phyloP scores from a whole-genome alignment of 345 rosid genomes.

The Hibiscus tridactylites region DNA sequence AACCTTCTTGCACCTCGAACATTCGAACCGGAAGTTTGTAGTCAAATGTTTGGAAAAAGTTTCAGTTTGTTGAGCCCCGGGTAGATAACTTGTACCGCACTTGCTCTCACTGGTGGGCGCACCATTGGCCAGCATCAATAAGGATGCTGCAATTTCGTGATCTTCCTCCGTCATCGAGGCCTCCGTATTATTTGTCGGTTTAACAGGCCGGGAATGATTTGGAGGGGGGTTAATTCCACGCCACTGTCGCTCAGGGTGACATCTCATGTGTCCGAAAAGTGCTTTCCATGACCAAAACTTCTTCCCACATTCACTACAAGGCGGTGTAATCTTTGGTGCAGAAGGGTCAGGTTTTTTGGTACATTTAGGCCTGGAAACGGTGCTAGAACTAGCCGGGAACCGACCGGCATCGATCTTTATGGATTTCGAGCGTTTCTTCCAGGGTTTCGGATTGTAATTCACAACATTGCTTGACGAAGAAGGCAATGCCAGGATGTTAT shows the following conservation, averaged over 20 bases:
- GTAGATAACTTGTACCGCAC: neutral
- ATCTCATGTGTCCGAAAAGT: conserved; percentile 88
- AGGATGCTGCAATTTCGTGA: conserved; percentile 61
- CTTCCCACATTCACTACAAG: conserved; percentile 91
- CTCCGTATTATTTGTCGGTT: neutral
- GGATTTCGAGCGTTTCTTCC: conserved; percentile 44
- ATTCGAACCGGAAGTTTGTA: conserved; percentile 37
- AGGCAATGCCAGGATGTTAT: conserved; percentile 15
- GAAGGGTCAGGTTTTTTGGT: conserved; percentile 58
- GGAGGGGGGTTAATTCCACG: conserved; percentile 73
- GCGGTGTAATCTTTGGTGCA: conserved; percentile 67
- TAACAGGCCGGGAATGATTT: conserved; percentile 14
- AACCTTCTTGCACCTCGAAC: conserved; percentile 79
- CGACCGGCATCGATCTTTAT: conserved; percentile 17
- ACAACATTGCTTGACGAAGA: conserved; percentile 22
- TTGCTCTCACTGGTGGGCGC: neutral
- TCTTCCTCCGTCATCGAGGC: conserved; percentile 43
- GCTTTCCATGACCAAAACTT: conserved; percentile 90
- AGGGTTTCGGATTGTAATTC: conserved; percentile 24
- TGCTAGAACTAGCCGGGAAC: conserved; percentile 9
- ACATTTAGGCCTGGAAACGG: conserved; percentile 29
- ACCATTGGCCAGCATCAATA: conserved; percentile 42
- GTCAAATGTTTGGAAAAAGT: neutral
- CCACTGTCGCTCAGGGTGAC: conserved; percentile 92
- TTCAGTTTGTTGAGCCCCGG: conserved; percentile 13